Evolutionary conservation across 2,329 filamentous ascomycete species (phyloP), one percentile per base, ranked within the genome.

Genomic region (Cercospora zeae-maydis): DNA sequence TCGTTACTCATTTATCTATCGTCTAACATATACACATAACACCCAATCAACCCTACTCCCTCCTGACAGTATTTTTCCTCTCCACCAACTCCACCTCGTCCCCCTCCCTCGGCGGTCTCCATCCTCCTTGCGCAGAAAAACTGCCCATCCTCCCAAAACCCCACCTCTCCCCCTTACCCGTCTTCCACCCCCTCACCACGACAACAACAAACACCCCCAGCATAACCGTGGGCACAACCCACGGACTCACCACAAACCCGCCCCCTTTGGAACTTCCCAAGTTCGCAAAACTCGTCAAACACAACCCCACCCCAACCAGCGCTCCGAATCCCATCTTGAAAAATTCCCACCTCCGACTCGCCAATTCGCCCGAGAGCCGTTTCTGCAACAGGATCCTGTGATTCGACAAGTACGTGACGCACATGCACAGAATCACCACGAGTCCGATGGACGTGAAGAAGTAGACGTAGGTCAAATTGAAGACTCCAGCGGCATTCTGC

Each of bases 381-480:
- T 24, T 59, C 30, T 33, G 31, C 1, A n/a, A 3, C 14, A 52
- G 6, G 24, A 52, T 1, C 1, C 47, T n/a, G 16, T 33, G 57
- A 21, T 69, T 65, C 19, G 61, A 65, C 53, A 71, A 30, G 1
- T 58, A 52, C 6, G 71, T 70, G 6, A 76, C 63, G 1, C 72
- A 69, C 36, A 75, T 66, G 61, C 69, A 72, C 6, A 73, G 67
- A 21, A 76, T 67, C 1, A 71, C 45, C 1, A 72, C 68, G 2
- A 69, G 66, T 3, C 70, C 71, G 61, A 73, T 68, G 16, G 71
- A 58, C 16, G 74, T 64, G 60, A 72, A 74, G 27, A 74, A 69
- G 56, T 71, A 74, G 1, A 66, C 51, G 42, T 69, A 68, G 1
- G 75, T 73, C n/a, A 77, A 59, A 8, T 72, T 66, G 55, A 67